These are phyloP conservation scores for Sequoia sempervirens DNA, from an alignment of 75 land plant genomes.

Conservation along the genomic window DNA sequence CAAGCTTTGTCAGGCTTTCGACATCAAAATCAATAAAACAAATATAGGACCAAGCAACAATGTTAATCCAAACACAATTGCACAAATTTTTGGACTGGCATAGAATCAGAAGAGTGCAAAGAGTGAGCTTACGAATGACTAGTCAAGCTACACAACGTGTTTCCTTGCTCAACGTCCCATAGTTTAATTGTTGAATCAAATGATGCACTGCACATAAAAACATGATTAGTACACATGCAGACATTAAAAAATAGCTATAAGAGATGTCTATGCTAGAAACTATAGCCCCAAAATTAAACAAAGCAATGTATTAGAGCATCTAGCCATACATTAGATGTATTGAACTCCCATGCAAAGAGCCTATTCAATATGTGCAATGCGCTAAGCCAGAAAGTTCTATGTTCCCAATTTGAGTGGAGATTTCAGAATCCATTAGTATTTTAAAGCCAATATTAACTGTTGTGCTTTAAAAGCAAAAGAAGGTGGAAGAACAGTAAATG, in stretches of 20 bases:
- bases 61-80: neutral
- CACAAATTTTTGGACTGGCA: neutral
- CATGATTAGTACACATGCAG: neutral
- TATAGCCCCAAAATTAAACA: neutral
- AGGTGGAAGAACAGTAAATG: neutral
- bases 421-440: neutral
- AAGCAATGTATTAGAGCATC: neutral
- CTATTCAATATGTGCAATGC: neutral
- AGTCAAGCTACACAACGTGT: slow-evolving; percentile 68
- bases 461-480: neutral
- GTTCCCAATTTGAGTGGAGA: neutral
- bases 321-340: neutral
- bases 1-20: neutral
- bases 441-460: neutral
- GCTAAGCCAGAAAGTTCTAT: neutral
- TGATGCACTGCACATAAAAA: slow-evolving; percentile 71
- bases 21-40: neutral
- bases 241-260: neutral
- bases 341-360: neutral
- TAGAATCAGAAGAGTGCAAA: neutral
- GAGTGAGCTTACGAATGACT: slow-evolving; percentile 58
- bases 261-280: neutral
- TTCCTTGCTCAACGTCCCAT: slow-evolving; percentile 86
- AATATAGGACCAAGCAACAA: neutral
- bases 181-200: slow-evolving; percentile 95